Base-by-base conservation (phyloP, 73 alveolate species). In the Symbiodinium pilosum region DNA sequence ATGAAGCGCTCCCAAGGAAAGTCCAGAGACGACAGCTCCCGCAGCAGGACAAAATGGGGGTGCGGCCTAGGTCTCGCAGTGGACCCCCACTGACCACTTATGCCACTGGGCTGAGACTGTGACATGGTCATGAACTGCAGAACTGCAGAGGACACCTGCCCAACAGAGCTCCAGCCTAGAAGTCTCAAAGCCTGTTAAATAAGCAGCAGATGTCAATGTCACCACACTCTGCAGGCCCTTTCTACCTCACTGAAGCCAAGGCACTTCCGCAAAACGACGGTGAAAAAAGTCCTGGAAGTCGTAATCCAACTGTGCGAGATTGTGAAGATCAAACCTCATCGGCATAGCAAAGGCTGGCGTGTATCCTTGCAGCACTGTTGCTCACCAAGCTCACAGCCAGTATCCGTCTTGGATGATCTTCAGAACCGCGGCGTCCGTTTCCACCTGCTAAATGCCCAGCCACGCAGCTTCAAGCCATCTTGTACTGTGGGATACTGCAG, bases 1-100 rank as follows among this genome's bases (percentile, higher is more conserved):
- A 88, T 88, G 95, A 88, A 88, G 43, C 95, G 95, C 3, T 38
- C 87, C 95, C 95, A 88, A 5, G 95, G 95, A 47, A 88, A 88
- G 36, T 47, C n/a, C 51, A 88, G 86, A 14, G 95, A 86, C 8
- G 95, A 88, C 28, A 88, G 95, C 95, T 88, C 95, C 42, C 95
- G 87, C 39, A 88, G 39, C 24, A 88, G 95, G 24, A 88, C 95
- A 71, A 88, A 88, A 86, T 88, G 95, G 3, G 95, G 95, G 73
- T 88, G 95, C 41, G 95, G 95, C 95, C 44, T 36, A 16, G 83
- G 83, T 30, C 26, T 18, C 41, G 39, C 30, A 34, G 41, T n/a
- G 40, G 40, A 8, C 41, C 3, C 40, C 38, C 4, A 16, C 6
- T 14, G 83, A 39, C 84, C 41, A 26, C 28, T 28, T 30, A 12